A percentile compares a stretch with the other conserved stretches of the same genome.
These are phyloP conservation scores for Berberis vulgaris DNA, from an alignment of 164 flowering plant species.

Conservation along the genomic window DNA sequence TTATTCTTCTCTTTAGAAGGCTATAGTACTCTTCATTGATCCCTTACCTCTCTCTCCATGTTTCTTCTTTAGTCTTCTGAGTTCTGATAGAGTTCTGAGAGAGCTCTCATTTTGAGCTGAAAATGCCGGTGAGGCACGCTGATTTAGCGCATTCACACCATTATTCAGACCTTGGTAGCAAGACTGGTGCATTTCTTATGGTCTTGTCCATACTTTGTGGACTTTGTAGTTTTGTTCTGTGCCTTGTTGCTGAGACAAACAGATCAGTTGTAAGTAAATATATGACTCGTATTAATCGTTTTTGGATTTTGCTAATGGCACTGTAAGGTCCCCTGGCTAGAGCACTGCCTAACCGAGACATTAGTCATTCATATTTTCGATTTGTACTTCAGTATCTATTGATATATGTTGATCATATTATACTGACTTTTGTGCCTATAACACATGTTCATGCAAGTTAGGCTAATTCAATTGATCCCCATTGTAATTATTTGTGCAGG, in stretches of 20 bases:
- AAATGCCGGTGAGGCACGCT: slow-evolving; percentile 79
- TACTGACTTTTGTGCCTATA: neutral
- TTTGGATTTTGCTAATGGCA: no score
- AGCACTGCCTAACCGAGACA: no score
- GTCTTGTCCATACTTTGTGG: slow-evolving; percentile 60
- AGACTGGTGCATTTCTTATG: slow-evolving; percentile 47
- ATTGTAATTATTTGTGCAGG: slow-evolving; percentile 26
- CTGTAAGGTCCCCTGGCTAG: no score
- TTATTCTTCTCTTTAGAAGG: slow-evolving; percentile 9
- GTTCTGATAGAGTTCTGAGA: neutral
- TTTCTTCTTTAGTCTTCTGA: slow-evolving; percentile 3
- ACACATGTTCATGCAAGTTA: neutral
- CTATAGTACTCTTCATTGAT: neutral
- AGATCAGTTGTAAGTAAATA: slow-evolving; percentile 53
- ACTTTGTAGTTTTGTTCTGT: slow-evolving; percentile 65
- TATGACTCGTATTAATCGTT: no score
- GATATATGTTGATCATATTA: neutral
- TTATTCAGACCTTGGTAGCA: slow-evolving; percentile 50
- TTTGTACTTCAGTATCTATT: neutral
- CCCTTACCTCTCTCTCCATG: neutral
- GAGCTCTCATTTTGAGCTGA: no score
- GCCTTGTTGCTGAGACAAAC: slow-evolving; percentile 76
- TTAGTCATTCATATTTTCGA: neutral
- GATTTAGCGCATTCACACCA: slow-evolving; percentile 54
- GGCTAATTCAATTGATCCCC: neutral